Evolutionary conservation across 768 basidiomycete genomes (phyloP).

Genomic region (Sarcodon aspratus): DNA sequence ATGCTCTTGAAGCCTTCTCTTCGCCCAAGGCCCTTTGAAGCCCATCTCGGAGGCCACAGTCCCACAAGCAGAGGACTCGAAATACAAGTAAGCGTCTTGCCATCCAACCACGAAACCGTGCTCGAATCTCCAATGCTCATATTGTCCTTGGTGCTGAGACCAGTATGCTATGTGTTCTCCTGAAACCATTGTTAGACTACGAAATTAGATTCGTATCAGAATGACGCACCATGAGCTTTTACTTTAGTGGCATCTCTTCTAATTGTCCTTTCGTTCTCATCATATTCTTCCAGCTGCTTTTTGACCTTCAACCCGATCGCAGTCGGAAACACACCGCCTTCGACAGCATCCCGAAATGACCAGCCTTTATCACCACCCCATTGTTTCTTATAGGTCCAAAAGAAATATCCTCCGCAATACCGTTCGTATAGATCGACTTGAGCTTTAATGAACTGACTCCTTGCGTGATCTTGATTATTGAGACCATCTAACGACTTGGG

Average conservation of each 20-base stretch:
- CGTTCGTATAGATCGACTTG: constrained; percentile 57
- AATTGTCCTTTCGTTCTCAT: constrained; percentile 7
- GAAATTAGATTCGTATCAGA: constrained; percentile 6
- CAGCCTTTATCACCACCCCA: constrained; percentile 58
- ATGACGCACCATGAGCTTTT: constrained; percentile 20
- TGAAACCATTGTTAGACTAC: constrained; percentile 5
- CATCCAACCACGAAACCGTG: constrained; percentile 61
- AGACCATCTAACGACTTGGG: constrained; percentile 44
- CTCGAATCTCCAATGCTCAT: constrained; percentile 58
- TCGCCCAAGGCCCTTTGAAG: constrained; percentile 51
- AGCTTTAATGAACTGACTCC: constrained; percentile 42
- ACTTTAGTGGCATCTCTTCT: constrained; percentile 19
- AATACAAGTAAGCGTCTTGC: constrained; percentile 57
- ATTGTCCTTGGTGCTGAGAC: constrained; percentile 40
- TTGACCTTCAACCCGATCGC: constrained; percentile 31
- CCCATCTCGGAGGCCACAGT: constrained; percentile 43
- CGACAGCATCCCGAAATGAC: constrained; percentile 57
- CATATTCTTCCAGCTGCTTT: constrained; percentile 9
- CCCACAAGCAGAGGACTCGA: constrained; percentile 16
- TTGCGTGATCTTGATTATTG: constrained; percentile 27
- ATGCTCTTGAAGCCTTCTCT: constrained; percentile 32
- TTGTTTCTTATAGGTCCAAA: constrained; percentile 78
- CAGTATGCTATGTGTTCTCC: constrained; percentile 31
- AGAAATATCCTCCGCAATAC: constrained; percentile 65
- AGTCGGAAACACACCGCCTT: constrained; percentile 48